Evolutionary conservation across 2,329 filamentous ascomycete genomes (phyloP).

Genomic region (Thelonectria discophora): DNA sequence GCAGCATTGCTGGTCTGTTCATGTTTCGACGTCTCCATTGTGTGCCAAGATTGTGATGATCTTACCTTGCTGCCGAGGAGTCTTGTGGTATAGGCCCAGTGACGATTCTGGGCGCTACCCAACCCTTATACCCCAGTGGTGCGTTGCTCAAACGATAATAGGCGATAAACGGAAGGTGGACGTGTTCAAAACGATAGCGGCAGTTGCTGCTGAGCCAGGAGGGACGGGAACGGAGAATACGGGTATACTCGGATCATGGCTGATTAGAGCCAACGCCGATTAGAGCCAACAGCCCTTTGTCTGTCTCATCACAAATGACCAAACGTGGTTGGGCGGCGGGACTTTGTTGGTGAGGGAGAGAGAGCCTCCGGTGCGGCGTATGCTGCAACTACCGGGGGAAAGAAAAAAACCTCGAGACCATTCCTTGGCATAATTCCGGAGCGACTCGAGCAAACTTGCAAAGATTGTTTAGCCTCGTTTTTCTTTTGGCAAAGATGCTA

Average conservation of each 20-base stretch:
- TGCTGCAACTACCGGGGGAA: not conserved
- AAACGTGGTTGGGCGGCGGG: not conserved
- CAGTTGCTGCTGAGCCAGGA: not conserved
- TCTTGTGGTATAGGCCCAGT: not conserved
- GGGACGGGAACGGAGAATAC: not conserved
- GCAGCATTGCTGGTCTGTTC: slow-evolving; percentile 10
- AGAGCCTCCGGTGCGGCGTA: not conserved
- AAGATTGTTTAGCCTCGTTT: no score
- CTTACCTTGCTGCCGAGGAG: not conserved
- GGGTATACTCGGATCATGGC: not conserved
- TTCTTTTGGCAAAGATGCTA: not conserved
- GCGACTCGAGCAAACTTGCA: no score
- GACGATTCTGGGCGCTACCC: not conserved
- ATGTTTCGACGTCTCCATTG: slow-evolving; percentile 1
- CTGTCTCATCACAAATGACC: not conserved
- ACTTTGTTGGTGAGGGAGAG: not conserved
- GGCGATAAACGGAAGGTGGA: not conserved
- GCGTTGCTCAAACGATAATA: not conserved
- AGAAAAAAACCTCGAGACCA: not conserved
- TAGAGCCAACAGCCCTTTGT: not conserved
- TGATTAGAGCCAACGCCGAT: not conserved
- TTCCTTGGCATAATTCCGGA: no score
- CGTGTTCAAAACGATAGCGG: not conserved
- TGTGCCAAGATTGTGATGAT: slow-evolving; percentile 14
- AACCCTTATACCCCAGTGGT: slow-evolving; percentile 17